Evolutionary conservation across 805 yeast genomes (phyloP).

Genomic region (Saturnispora dispora): DNA sequence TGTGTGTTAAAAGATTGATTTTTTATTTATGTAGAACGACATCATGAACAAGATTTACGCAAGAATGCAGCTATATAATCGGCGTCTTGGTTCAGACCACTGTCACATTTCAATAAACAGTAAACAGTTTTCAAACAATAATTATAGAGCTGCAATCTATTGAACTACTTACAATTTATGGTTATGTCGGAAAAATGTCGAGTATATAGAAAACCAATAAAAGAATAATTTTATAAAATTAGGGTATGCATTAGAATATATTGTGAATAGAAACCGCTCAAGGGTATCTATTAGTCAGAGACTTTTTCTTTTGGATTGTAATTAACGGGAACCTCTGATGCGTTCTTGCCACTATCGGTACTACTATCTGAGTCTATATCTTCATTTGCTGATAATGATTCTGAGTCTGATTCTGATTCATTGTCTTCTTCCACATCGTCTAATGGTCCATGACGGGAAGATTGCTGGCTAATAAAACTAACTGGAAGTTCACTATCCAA

Average conservation of each 20-base stretch:
- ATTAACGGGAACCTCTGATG: background rate
- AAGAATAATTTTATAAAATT: too few relatives aligned
- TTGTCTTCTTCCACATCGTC: slow-evolving; percentile 5
- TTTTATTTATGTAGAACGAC: too few relatives aligned
- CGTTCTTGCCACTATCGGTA: background rate
- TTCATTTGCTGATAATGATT: background rate
- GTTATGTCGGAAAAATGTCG: too few relatives aligned
- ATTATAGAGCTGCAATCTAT: too few relatives aligned
- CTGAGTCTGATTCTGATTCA: background rate
- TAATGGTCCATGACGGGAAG: slow-evolving; percentile 2
- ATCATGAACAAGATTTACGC: too few relatives aligned
- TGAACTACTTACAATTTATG: background rate
- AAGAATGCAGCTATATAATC: too few relatives aligned
- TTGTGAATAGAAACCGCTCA: background rate
- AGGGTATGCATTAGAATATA: background rate
- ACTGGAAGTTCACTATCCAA: slow-evolving; percentile 14
- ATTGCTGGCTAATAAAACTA: slow-evolving; percentile 12
- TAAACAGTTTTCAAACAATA: too few relatives aligned
- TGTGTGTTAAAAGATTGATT: too few relatives aligned
- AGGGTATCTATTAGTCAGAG: too few relatives aligned
- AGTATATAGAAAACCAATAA: background rate
- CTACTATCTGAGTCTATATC: background rate
- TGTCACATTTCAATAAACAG: too few relatives aligned
- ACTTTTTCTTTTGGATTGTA: background rate
- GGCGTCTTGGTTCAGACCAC: too few relatives aligned